Evolutionary conservation across 345 rosid species (phyloP), one percentile per base, ranked within the genome.

Genomic region (Eutrema yunnanense): DNA sequence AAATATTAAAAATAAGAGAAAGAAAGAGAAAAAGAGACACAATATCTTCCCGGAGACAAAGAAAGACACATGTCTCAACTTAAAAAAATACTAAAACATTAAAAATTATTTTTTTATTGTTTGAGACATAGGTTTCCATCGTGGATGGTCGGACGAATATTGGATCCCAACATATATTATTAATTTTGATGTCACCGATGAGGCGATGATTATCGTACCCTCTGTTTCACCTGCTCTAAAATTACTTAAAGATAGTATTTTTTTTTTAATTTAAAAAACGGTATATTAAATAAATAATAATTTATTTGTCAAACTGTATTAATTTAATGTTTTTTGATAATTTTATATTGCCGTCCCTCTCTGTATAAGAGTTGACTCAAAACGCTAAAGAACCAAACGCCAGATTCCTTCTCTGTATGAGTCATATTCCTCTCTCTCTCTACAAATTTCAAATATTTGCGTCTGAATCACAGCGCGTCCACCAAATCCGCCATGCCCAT

Each of bases 331-430:
- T 2, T 38, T 36, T 0, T 0, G 3, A 56, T 19, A 9, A 34
- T 67, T 22, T 59, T 26, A 33, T 69, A 76, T 69, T 32, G 26
- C 79, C 75, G 71, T 69, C 71, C 40, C 9, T 74, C 42, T 71
- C 76, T 71, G 49, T 43, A 56, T 49, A 77, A 77, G 73, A 13
- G 76, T 77, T 77, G 80, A 77, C 80, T 71, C 50, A 33, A 26
- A 32, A 32, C 34, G 26, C 26, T 22, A 57, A 57, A 51, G 16
- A 70, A 65, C 49, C 66, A 57, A 71, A 77, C 52, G 56, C 80
- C 80, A 71, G 63, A 69, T 71, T 51, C 72, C 49, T 37, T 68
- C 69, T 62, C 65, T 40, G 0, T 53, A 7, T 46, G 26, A 22
- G 26, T 47, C 61, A 9, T n/a, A 19, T 37, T 51, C 36, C 9